These are phyloP conservation scores for Funneliformis caledonium DNA, from an alignment of 371 early-diverging fungal species.

Conservation along the genomic window DNA sequence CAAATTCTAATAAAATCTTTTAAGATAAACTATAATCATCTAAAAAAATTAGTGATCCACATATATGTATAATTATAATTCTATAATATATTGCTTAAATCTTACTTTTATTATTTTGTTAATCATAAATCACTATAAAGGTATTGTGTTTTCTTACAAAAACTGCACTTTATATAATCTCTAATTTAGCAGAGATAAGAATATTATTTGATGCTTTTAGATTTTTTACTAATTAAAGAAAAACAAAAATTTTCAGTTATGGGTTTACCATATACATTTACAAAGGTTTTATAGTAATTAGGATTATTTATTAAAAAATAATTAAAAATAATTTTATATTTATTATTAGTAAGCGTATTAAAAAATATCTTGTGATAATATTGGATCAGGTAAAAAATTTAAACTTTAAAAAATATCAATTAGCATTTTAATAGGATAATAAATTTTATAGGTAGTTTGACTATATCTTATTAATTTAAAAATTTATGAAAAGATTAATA, in stretches of 20 bases:
- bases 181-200: background rate
- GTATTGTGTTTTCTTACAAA: background rate
- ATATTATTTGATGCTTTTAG: background rate
- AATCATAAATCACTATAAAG: background rate
- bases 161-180: background rate
- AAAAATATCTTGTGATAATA: background rate
- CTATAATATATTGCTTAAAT: background rate
- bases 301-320: background rate
- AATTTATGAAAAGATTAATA: background rate
- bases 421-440: background rate
- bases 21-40: background rate
- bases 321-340: too few relatives aligned
- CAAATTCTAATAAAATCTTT: background rate
- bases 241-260: background rate
- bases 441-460: background rate
- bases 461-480: background rate
- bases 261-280: background rate
- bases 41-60: background rate
- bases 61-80: background rate
- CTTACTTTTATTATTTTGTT: background rate
- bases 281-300: background rate
- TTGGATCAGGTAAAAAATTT: background rate
- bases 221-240: background rate
- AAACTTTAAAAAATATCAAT: background rate
- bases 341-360: too few relatives aligned